A percentile compares a stretch with the other conserved stretches of the same genome.
Conservation (phyloP, 768 basidiomycete species). For the Hygrophorus pudorinus region DNA sequence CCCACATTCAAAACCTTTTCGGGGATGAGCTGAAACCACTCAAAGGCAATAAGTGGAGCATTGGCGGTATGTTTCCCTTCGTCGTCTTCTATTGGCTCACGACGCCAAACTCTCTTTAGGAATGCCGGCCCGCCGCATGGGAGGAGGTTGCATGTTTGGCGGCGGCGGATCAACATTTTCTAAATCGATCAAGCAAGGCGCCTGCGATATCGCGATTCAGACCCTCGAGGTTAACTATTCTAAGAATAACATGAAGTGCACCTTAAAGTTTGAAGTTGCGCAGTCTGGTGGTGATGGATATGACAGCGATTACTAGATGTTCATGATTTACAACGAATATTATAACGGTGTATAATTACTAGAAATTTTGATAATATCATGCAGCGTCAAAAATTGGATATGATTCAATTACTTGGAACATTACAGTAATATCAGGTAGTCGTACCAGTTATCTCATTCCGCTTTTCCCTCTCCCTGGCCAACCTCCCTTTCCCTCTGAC, state of each 20-base stretch:
- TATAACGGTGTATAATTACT: no score
- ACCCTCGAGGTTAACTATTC: constrained; percentile 28
- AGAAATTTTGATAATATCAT: no score
- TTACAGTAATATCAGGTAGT: not conserved
- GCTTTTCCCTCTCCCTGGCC: constrained; percentile 47
- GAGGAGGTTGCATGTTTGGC: constrained; percentile 6
- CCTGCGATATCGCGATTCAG: constrained; percentile 22
- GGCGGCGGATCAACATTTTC: constrained; percentile 18
- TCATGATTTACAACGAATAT: no score
- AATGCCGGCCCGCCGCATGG: constrained; percentile 8
- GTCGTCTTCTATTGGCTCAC: not conserved
- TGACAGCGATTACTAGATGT: no score
- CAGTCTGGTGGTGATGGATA: constrained; percentile 13
- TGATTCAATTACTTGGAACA: no score
- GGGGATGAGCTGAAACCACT: constrained; percentile 25
- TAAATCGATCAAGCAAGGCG: constrained; percentile 28
- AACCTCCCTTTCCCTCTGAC: constrained; percentile 72
- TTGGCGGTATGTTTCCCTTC: constrained; percentile 18
- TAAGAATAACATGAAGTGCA: constrained; percentile 31
- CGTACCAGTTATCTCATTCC: constrained; percentile 9
- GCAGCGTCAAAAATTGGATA: no score
- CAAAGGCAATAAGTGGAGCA: constrained; percentile 26
- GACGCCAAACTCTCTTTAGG: constrained; percentile 6
- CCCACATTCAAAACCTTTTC: constrained; percentile 21
- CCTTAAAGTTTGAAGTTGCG: constrained; percentile 27